Evolutionary conservation across 768 basidiomycete species (phyloP), one percentile per base, ranked within the genome.

Genomic region (Tremella mesenterica): DNA sequence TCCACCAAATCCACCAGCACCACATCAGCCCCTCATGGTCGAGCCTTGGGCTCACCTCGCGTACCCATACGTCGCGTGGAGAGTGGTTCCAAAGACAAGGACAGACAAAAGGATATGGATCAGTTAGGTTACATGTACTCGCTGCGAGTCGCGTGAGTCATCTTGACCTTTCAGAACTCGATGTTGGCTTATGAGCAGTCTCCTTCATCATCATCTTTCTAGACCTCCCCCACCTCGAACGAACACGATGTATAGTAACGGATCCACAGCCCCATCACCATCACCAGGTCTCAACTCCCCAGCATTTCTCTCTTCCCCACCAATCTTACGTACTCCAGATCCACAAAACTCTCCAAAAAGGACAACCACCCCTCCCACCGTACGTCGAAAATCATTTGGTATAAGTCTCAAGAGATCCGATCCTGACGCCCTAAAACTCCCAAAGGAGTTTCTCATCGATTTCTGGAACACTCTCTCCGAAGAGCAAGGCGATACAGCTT

Each of bases 401-500:
- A 25, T 65, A 12, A 54, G 44, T 45, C 33, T 60, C n/a, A 56
- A 48, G 44, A 54, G 63, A 52, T 27, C 43, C 48, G 60, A 55
- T n/a, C 54, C 33, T 13, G 59, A 46, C 10, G 29, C 18, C 4
- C 36, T 51, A 26, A 73, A 73, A 57, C 48, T 73, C 18, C 69
- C 69, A 0, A 70, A 66, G 44, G 71, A 73, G 53, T 71, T 68
- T 38, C 58, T 73, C 29, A 44, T 57, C 18, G 67, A 67, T 26
- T 71, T 73, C 44, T 73, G 71, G 71, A 62, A 59, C 26, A 33
- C 53, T 2, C 39, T 73, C 43, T 64, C 53, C 7, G 51, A 41
- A 44, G 71, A 73, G 49, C 52, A 67, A 1, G 71, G 71, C 18
- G 69, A 73, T 56, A 26, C 26, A 1, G 57, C 50, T 1, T 73